These are phyloP conservation scores for Triadica sebifera DNA, from an alignment of 345 rosid species.

Conservation along the genomic window DNA sequence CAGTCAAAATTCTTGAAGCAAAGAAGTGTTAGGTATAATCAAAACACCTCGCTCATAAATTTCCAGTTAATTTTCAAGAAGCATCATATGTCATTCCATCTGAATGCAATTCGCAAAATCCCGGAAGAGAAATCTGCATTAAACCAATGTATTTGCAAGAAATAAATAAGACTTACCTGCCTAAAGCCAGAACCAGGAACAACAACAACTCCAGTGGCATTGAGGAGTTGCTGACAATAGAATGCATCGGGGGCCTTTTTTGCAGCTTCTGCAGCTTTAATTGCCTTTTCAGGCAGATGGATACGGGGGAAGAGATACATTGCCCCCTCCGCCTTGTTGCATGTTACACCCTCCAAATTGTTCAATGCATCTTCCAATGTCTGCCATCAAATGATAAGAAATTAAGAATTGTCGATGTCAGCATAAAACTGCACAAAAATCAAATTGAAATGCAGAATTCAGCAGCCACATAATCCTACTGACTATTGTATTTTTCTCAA, in stretches of 20 bases:
- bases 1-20: neutral
- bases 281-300: constrained; percentile 66
- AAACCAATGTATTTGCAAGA: neutral
- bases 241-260: constrained; percentile 75
- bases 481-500: neutral
- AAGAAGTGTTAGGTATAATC: neutral
- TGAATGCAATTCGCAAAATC: neutral
- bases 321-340: constrained; percentile 97
- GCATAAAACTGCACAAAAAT: neutral
- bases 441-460: neutral
- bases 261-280: constrained; percentile 80
- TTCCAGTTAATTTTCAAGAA: neutral
- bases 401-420: neutral
- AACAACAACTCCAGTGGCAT: constrained; percentile 83
- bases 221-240: constrained; percentile 79
- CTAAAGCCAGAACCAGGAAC: constrained; percentile 99
- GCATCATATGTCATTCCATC: neutral
- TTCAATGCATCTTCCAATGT: constrained; percentile 80
- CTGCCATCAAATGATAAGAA: constrained; percentile 32
- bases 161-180: constrained; percentile 48
- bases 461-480: neutral
- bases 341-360: constrained; percentile 80
- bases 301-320: constrained; percentile 94
- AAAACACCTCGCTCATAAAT: neutral
- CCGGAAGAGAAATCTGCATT: neutral